Evolutionary conservation across 805 yeast genomes (phyloP), one percentile per base, ranked within the genome.

Genomic region (Ogataea kodamae): DNA sequence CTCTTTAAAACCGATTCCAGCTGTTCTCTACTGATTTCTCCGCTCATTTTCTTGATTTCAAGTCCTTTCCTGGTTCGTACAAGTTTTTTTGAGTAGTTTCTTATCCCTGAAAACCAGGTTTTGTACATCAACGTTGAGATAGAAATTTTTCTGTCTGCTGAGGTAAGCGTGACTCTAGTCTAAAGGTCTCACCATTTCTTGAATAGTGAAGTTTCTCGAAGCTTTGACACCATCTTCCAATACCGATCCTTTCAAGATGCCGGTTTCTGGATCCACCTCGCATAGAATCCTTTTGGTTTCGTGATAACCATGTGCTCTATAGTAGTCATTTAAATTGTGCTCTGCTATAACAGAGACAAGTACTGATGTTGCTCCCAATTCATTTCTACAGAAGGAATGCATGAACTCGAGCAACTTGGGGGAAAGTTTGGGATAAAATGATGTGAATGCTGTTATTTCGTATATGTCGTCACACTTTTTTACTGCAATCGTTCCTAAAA

Each of bases 1-100:
- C 97, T 81, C 64, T 90, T 92, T 53, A 92, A 70, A 39, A 89
- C 86, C 61, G 83, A 80, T 64, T 92, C 99, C 55, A 92, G 71
- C 45, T 75, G 70, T 46, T 92, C 98, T 62, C 99, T 83, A 52
- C 75, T 76, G 59, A 90, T 84, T 35, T 52, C 57, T 14, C 24
- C 34, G 25, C 50, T 36, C 56, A 51, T 51, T 28, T 42, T 48
- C 29, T 28, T 35, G 22, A 28, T 35, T 30, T 30, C 24, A 18
- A 39, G 35, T 31, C 49, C 48, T 31, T 29, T 29, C n/a, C 25
- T 33, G 16, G 43, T 29, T 20, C 28, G 27, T 34, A 44, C 30
- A 28, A 37, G 39, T 35, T 40, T 46, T 27, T 37, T 30, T 16
- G 43, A 25, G 29, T 38, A 42, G 24, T 22, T 31, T 30, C 46